Base-by-base conservation (phyloP, 2,329 filamentous ascomycete genomes). In the Ascochyta rabiei region DNA sequence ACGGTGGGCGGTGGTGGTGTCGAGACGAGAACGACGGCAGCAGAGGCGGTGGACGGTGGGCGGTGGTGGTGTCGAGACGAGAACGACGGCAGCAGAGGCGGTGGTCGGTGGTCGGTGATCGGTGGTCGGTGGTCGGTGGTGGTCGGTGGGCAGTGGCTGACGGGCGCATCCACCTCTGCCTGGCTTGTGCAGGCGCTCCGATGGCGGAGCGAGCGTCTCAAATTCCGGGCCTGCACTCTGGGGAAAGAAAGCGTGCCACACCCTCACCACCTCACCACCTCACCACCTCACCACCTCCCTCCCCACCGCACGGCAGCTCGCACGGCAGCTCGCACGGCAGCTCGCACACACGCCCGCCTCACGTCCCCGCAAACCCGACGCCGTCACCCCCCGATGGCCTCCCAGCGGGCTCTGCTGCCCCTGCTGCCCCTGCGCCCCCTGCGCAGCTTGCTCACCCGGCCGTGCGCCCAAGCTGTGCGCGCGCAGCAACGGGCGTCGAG, bases 381-480 rank as follows among this genome's bases (percentile, higher is more conserved):
- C 15, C 44, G 43, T 41, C 48, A 12, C 41, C 24, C 33, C 65
- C 69, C 46, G 52, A 80, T 80, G 78, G 77, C 77, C 59, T 70
- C 76, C 57, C 68, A 74, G 67, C 75, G 74, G 64, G 71, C 75
- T 67, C 56, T 76, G 57, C 70, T 75, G 68, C 73, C 75, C 28
- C 59, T n/a, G n/a, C n/a, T n/a, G n/a, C n/a, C 75, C 67, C 56
- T 76, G 57, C 70, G 75, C 67, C 73, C 75, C 28, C 59, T 74
- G 60, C 74, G 67, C 70, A 69, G 61, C 60, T 50, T 69, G 64
- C 62, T 70, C 57, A 57, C 48, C 51, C 59, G 61, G 47, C 70
- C 66, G 56, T 68, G 66, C 62, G 62, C 64, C 55, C 57, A 60
- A 49, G 56, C 62, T 49, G 42, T 60, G 55, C 68, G 64, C 48